Percentiles rank a stretch among this genome's conserved stretches.
Conservation (phyloP, 371 early-diverging fungal genomes). For the Basidiobolus meristosporus region DNA sequence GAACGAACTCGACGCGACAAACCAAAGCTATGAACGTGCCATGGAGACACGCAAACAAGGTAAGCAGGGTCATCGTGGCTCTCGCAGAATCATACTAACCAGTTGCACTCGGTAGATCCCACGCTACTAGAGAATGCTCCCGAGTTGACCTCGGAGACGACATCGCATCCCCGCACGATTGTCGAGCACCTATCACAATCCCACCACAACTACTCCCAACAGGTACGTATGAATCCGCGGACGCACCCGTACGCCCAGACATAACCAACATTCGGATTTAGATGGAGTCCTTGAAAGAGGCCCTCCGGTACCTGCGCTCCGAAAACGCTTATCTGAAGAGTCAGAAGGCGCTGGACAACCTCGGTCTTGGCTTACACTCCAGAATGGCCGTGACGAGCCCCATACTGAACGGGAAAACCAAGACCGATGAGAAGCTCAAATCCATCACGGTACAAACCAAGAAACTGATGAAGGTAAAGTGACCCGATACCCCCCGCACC, state of each 20-base stretch:
- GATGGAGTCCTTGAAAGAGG: constrained; percentile 50
- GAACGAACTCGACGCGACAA: constrained; percentile 40
- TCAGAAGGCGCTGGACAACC: constrained; percentile 15
- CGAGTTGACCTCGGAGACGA: neutral
- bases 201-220: no score
- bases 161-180: no score
- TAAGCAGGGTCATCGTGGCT: neutral
- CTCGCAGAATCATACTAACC: neutral
- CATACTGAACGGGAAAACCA: constrained; percentile 1
- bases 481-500: no score
- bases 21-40: constrained; percentile 8
- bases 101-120: no score
- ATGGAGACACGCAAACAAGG: neutral
- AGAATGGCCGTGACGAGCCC: constrained; percentile 2
- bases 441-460: constrained; percentile 12
- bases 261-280: no score
- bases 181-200: no score
- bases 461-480: constrained; percentile 12
- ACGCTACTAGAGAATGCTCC: neutral
- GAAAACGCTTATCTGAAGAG: constrained; percentile 68
- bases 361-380: constrained; percentile 9
- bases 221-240: no score
- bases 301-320: constrained; percentile 48
- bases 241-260: no score
- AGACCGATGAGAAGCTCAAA: constrained; percentile 9